These are phyloP conservation scores for Tetracladium maxilliforme DNA, from an alignment of 2,329 filamentous ascomycete species.

Conservation along the genomic window DNA sequence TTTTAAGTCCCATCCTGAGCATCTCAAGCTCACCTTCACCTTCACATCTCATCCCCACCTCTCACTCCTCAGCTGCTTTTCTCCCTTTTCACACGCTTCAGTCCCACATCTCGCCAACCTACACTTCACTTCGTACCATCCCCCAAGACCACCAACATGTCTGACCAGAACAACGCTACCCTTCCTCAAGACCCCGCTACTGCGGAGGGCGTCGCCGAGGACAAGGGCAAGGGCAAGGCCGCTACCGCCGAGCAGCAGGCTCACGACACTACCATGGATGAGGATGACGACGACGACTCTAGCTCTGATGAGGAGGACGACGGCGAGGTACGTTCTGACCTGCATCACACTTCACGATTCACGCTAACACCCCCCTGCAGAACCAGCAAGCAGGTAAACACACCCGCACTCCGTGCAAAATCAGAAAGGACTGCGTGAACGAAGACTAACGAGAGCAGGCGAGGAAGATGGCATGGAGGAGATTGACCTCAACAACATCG, in stretches of 20 bases:
- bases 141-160: conserved; percentile 30
- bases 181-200: conserved; percentile 12
- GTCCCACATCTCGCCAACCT: too few relatives aligned
- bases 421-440: too few relatives aligned
- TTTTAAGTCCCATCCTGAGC: too few relatives aligned
- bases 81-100: too few relatives aligned
- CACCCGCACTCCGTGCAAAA: background rate
- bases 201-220: conserved; percentile 29
- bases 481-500: conserved; percentile 83
- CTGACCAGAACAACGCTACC: conserved; percentile 25
- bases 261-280: conserved; percentile 55
- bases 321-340: conserved; percentile 33
- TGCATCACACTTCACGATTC: conserved; percentile 1
- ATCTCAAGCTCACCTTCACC: too few relatives aligned
- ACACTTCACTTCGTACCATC: too few relatives aligned
- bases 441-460: conserved; percentile 48
- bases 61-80: too few relatives aligned
- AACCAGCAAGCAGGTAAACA: background rate
- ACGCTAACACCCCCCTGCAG: conserved; percentile 4
- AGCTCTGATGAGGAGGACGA: conserved; percentile 53
- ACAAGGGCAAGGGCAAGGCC: conserved; percentile 85
- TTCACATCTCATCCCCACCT: too few relatives aligned
- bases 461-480: conserved; percentile 78
- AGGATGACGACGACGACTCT: conserved; percentile 63
- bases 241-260: conserved; percentile 27